These are phyloP conservation scores for Panicum miliaceum DNA, from an alignment of 176 grass and related monocot genomes.

Conservation along the genomic window DNA sequence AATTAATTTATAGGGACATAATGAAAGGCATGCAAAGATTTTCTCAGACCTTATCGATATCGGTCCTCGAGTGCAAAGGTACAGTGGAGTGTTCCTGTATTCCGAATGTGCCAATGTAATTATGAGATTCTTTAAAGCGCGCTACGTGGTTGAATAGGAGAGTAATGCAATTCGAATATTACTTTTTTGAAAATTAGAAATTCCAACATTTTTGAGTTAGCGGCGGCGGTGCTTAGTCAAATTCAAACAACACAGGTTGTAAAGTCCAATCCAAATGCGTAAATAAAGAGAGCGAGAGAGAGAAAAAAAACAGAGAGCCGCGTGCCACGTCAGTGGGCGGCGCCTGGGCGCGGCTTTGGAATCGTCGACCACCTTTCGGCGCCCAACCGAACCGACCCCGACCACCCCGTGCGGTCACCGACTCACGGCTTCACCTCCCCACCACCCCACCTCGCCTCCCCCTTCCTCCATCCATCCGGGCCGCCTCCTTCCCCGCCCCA, in stretches of 20 bases:
- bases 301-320: background rate
- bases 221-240: background rate
- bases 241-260: background rate
- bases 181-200: too few relatives aligned
- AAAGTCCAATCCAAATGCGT: slow-evolving; percentile 2
- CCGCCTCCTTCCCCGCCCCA: background rate
- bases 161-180: too few relatives aligned
- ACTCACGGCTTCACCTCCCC: background rate
- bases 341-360: slow-evolving; percentile 24
- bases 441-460: background rate
- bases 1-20: too few relatives aligned
- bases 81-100: too few relatives aligned
- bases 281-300: too few relatives aligned
- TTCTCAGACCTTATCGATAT: too few relatives aligned
- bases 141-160: too few relatives aligned
- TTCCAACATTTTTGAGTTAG: too few relatives aligned
- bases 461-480: background rate
- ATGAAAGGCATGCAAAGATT: too few relatives aligned
- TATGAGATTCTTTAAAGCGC: too few relatives aligned
- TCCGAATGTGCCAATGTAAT: too few relatives aligned
- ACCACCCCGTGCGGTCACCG: background rate
- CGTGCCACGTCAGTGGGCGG: slow-evolving; percentile 42
- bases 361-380: slow-evolving; percentile 50
- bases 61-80: too few relatives aligned
- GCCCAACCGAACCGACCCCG: slow-evolving; percentile 12